Evolutionary conservation across 2,329 filamentous ascomycete species (phyloP).

Genomic region (Leptographium lundbergii): DNA sequence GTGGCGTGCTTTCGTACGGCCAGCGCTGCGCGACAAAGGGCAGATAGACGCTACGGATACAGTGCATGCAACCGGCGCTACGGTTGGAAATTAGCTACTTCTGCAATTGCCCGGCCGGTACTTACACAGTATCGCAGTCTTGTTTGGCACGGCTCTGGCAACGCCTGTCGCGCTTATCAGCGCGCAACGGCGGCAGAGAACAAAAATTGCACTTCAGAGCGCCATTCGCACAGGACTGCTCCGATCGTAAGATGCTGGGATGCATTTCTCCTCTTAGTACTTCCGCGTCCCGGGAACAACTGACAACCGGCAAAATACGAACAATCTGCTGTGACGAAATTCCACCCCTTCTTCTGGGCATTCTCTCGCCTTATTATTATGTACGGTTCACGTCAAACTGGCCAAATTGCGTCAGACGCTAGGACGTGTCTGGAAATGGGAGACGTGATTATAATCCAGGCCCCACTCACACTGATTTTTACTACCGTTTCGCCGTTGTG

Average conservation of each 20-base stretch:
- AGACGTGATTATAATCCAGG: neutral
- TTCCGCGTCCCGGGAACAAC: neutral
- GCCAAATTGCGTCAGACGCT: conserved; percentile 11
- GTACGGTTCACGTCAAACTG: neutral
- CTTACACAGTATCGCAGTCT: neutral
- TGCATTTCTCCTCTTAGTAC: neutral
- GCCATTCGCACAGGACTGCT: too few relatives aligned
- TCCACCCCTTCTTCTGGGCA: neutral
- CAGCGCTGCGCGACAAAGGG: neutral
- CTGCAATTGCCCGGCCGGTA: neutral
- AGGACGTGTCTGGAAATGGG: neutral
- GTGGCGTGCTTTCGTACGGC: neutral
- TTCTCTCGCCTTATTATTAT: neutral
- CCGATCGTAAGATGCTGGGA: neutral
- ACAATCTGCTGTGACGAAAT: neutral
- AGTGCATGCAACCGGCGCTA: neutral
- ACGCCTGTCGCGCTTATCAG: neutral
- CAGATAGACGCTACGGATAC: neutral
- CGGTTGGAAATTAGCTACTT: neutral
- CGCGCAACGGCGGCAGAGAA: neutral
- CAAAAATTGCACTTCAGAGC: neutral
- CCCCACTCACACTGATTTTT: neutral
- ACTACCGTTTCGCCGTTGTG: neutral
- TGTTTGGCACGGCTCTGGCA: neutral
- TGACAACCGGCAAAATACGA: neutral